Evolutionary conservation across 2,329 filamentous ascomycete genomes (phyloP), one percentile per base, ranked within the genome.

Genomic region (Tolypocladium amazonense): DNA sequence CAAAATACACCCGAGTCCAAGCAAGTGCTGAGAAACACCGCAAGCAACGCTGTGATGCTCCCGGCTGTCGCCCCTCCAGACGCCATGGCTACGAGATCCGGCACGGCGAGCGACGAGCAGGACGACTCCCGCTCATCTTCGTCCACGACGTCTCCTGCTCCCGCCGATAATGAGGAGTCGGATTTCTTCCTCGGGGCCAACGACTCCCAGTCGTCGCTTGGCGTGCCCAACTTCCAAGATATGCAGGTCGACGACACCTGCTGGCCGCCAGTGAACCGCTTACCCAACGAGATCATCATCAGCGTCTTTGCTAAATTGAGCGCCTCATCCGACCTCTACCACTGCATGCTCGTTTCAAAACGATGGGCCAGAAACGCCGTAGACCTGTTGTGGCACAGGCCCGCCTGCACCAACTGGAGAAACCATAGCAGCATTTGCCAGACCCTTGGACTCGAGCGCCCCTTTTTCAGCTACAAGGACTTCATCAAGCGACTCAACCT

Each of bases 251-350:
- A 88, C 69, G 79, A 85, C 65, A 81, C 83, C 68, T 89, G 88
- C 68, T 76, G 87, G 58, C 86, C 88, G n/a, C 91, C 92, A 56
- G 87, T 97, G 62, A 88, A 89, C 66, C 86, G 89, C 60, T 81
- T 99, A 41, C 94, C 94, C 45, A 93, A 92, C 72, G 94, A 99
- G 79, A 89, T 99, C 62, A 86, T 97, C 71, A 97, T 99, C 69
- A 84, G 87, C 74, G 88, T 97, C 69, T 97, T 99, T 75, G 81
- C 89, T 41, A 94, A 92, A 73, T 83, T 99, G 60, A 87, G 81
- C 68, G 85, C 83, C 15, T 83, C 92, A 2, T 77, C 80, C 53
- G 93, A 99, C 69, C 82, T 97, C 66, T 83, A 91, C 65, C 88
- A 87, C 74, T 95, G 90, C 75, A 92, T 97, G 89, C 80, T 94